Base-by-base conservation (phyloP, 225 moss, liverwort and hornwort genomes). In the Neckera pumila region DNA sequence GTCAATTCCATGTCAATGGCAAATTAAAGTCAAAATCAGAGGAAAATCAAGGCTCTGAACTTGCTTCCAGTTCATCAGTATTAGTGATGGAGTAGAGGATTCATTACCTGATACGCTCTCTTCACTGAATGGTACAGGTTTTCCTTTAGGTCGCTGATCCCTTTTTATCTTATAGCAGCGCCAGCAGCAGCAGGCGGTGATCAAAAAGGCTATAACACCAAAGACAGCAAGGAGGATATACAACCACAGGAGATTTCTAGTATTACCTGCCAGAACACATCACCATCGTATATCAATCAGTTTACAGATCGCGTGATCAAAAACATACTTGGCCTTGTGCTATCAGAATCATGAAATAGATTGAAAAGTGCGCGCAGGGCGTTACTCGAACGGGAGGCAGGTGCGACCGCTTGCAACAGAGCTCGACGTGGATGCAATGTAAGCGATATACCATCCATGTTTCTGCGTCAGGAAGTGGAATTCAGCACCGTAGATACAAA, bases 91-190 rank as follows among this genome's bases (percentile, higher is more conserved):
- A 76, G 58, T 7, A 59, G 66, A 79, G 62, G 71, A 85, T 63
- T 79, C 54, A n/a, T 81, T 86, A 94, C 94, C 91, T 92, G 92
- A 94, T 71, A 89, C 58, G 45, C 75, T 87, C 70, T 69, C 87
- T 79, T 94, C 89, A 15, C 70, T 83, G 80, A 91, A 85, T n/a
- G 94, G 94, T 51, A 90, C 88, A 65, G 78, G 91, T 85, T 89
- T 90, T 82, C 79, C 89, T 87, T 43, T 92, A 22, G 87, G 84
- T 45, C 86, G 81, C 54, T 82, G 83, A 14, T 43, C 36, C 84
- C 80, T 47, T 83, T 72, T 87, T 7, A 76, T 27, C 79, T 87
- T 89, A 45, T 57, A 79, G 33, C 45, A 93, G 77, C 90, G 87
- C 86, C 93, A 89, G 40, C 66, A 57, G 87, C 88, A 88, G 87